A percentile compares a stretch with the other conserved stretches of the same genome.
These are phyloP conservation scores for Colletotrichum neosansevieriae DNA, from an alignment of 2,329 filamentous ascomycete genomes.

Conservation along the genomic window DNA sequence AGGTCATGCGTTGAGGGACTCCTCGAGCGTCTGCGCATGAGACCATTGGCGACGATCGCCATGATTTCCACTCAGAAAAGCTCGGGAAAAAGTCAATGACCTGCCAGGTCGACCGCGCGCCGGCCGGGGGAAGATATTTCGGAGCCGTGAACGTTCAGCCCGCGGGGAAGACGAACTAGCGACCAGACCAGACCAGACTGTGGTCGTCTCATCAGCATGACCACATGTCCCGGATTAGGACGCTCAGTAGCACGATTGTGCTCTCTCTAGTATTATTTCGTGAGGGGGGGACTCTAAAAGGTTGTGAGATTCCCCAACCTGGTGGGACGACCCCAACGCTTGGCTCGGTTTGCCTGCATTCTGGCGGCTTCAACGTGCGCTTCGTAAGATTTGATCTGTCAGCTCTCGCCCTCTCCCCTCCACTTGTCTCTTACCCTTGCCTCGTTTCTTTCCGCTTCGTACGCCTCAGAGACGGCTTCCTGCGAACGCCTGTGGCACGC, in stretches of 20 bases:
- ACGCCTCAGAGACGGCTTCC: neutral
- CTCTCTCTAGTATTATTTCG: neutral
- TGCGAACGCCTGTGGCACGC: neutral
- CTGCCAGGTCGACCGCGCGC: neutral
- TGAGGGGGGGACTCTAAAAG: neutral
- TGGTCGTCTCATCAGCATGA: too few species aligned
- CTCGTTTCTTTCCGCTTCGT: too few species aligned
- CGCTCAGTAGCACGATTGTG: neutral
- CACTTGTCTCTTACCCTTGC: neutral
- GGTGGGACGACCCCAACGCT: slow-evolving; percentile 6
- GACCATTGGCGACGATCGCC: too few species aligned
- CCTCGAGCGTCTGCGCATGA: too few species aligned
- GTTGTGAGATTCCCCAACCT: neutral
- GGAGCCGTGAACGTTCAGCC: slow-evolving; percentile 1
- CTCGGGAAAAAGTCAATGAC: neutral
- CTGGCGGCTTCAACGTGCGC: neutral
- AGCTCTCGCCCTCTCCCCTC: neutral
- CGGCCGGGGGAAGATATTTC: neutral
- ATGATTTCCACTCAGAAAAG: too few species aligned
- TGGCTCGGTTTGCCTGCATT: neutral
- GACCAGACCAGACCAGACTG: neutral
- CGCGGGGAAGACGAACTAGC: neutral
- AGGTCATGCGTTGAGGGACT: too few species aligned
- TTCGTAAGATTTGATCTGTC: neutral
- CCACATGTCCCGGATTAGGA: neutral